Percentiles rank a stretch among this genome's conserved stretches.
Evolutionary conservation across 2,329 filamentous ascomycete species (phyloP).

Genomic region (Diaporthe helianthi): DNA sequence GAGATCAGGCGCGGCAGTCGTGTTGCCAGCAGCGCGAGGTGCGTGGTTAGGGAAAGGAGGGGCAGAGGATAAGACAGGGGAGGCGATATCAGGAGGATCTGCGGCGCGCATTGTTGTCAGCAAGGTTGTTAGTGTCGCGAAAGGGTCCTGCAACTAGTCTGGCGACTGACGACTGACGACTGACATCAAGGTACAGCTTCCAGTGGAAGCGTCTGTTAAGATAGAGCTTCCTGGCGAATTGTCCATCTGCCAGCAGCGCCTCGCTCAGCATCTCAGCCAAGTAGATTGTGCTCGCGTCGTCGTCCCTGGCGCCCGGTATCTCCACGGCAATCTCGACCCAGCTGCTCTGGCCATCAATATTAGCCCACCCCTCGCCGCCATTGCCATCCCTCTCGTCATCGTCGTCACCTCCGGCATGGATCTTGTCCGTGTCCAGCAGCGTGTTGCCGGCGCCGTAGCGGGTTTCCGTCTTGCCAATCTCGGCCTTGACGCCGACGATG

Average conservation of each 20-base stretch:
- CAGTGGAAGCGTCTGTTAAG: constrained; percentile 96
- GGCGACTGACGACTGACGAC: constrained; percentile 56
- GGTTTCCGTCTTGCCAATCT: constrained; percentile 76
- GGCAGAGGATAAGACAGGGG: constrained; percentile 92
- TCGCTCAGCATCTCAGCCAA: constrained; percentile 88
- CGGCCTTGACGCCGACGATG: constrained; percentile 93
- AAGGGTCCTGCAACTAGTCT: not conserved
- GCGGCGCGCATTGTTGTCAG: constrained; percentile 31
- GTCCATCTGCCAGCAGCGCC: constrained; percentile 77
- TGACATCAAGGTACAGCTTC: constrained; percentile 92
- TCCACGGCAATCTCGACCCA: constrained; percentile 94
- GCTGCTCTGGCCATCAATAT: constrained; percentile 57
- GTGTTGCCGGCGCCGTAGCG: constrained; percentile 41
- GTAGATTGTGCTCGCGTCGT: constrained; percentile 89
- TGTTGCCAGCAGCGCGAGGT: constrained; percentile 89
- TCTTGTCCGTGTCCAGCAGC: constrained; percentile 37
- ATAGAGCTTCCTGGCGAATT: constrained; percentile 74
- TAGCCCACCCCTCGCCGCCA: constrained; percentile 37
- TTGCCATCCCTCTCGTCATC: constrained; percentile 49
- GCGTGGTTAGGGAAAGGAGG: constrained; percentile 88
- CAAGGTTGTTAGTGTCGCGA: not conserved
- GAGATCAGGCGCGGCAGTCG: constrained; percentile 85
- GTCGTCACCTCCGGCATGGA: constrained; percentile 41
- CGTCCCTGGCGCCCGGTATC: constrained; percentile 88
- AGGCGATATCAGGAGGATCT: constrained; percentile 93